Evolutionary conservation across 176 grass and related monocot species (phyloP), one percentile per base, ranked within the genome.

Genomic region (Phoenix roebelenii): DNA sequence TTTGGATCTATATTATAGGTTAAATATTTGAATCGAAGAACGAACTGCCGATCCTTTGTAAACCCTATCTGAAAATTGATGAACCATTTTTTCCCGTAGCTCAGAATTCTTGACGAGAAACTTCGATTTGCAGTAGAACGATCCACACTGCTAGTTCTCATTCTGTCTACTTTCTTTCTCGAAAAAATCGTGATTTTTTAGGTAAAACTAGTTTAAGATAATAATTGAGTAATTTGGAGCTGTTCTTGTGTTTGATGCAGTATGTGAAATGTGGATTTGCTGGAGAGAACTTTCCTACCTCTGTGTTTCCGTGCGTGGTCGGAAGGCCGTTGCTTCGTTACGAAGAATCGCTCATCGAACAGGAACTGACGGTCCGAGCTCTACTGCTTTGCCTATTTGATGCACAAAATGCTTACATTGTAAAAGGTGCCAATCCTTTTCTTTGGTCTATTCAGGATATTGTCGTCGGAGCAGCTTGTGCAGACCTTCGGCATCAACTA

Each of bases 201-300:
- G 12, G 35, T 2, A 12, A 51, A 52, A 15, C 28, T 30, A 30
- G 5, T 30, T 30, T 20, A 54, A 3, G 51, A 16, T 54, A n/a
- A 18, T 14, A 24, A 16, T 71, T 28, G 25, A 22, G 29, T 44
- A 54, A 69, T 59, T 15, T 71, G 9, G 55, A 50, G 16, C 22
- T 28, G 35, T 25, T 51, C 23, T 51, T 71, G 4, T 60, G 26
- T 60, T 14, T 18, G 6, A 44, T 85, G 72, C 75, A 97, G 87
- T 91, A 97, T 91, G 84, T 91, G n/a, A 97, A 97, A 63, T 91
- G 93, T 59, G 87, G 87, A 23, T 97, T 97, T 88, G 87, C 87
- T 5, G 84, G 87, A 24, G 93, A 97, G 74, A 88, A 97, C 72
- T 88, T 97, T 23, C 93, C 93, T 44, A 82, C 84, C 18, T 88